phyloP scores from a whole-genome alignment of 2,329 filamentous ascomycete genomes.

The Malbranchea zuffiana region DNA sequence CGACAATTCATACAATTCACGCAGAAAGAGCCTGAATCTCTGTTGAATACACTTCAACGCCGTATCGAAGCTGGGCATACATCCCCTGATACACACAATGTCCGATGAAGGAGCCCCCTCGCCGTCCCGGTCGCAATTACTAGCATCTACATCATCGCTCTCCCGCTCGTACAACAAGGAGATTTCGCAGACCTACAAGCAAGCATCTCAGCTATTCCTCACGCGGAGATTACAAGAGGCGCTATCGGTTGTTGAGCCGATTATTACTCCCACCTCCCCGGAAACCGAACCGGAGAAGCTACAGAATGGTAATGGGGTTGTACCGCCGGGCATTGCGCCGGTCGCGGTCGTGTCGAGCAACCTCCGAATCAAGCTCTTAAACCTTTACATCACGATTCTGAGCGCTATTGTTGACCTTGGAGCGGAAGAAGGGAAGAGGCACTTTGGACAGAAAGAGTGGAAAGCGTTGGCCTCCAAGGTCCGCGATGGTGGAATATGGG shows the following conservation, averaged over 20 bases:
- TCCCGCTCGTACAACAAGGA: conserved; percentile 48
- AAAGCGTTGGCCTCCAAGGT: conserved; percentile 71
- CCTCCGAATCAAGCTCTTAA: conserved; percentile 92
- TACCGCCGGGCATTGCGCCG: conserved; percentile 50
- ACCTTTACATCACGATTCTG: conserved; percentile 83
- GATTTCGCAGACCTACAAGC: conserved; percentile 86
- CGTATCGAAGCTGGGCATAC: too few species aligned
- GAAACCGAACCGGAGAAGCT: conserved; percentile 24
- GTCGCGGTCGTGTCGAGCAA: conserved; percentile 69
- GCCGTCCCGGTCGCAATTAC: conserved; percentile 41
- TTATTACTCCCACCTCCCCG: conserved; percentile 53
- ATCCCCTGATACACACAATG: conserved; percentile 9
- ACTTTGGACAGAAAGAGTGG: conserved; percentile 80
- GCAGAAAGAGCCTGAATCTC: too few species aligned
- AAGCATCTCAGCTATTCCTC: conserved; percentile 86
- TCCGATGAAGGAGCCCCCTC: conserved; percentile 23
- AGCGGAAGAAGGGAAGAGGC: conserved; percentile 76
- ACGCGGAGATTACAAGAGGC: conserved; percentile 89
- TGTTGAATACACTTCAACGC: too few species aligned
- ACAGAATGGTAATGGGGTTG: conserved; percentile 38
- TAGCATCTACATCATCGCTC: conserved; percentile 56
- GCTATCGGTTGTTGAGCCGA: conserved; percentile 68
- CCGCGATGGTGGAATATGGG: conserved; percentile 85
- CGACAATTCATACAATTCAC: too few species aligned
- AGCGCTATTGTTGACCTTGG: conserved; percentile 86